phyloP scores from a whole-genome alignment of 2,329 filamentous ascomycete genomes.

The Pseudogymnoascus sp. region DNA sequence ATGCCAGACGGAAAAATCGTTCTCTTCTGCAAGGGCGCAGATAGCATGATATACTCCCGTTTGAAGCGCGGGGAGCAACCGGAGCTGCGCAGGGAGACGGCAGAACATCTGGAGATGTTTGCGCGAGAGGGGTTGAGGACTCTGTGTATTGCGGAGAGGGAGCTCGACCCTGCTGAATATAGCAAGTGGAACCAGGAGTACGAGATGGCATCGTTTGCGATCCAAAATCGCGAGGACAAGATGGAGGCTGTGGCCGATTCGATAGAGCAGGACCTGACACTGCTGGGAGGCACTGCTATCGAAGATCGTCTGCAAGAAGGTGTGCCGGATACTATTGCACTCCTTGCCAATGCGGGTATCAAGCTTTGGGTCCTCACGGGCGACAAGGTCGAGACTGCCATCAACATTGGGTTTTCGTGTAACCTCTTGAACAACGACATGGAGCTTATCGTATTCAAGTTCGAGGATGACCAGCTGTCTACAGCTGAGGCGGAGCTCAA shows the following conservation, averaged over 20 bases:
- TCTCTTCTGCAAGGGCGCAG: constrained; percentile 94
- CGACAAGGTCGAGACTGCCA: constrained; percentile 97
- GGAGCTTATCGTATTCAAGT: constrained; percentile 87
- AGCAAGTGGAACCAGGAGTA: constrained; percentile 77
- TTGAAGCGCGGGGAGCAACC: constrained; percentile 78
- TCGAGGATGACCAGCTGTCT: constrained; percentile 64
- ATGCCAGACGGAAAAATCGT: constrained; percentile 89
- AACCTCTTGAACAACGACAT: constrained; percentile 96
- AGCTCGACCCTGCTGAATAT: constrained; percentile 78
- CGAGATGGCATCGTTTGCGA: constrained; percentile 74
- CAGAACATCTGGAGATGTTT: constrained; percentile 96
- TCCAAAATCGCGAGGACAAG: constrained; percentile 85
- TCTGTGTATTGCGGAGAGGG: constrained; percentile 81
- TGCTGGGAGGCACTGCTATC: constrained; percentile 91
- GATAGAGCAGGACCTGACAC: constrained; percentile 81
- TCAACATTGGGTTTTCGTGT: constrained; percentile 99
- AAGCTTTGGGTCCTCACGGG: constrained; percentile 98
- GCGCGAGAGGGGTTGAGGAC: constrained; percentile 91
- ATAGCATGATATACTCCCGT: constrained; percentile 93
- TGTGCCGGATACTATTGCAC: constrained; percentile 87
- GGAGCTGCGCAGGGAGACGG: constrained; percentile 74
- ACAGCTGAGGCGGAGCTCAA: constrained; percentile 61
- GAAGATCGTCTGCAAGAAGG: constrained; percentile 96
- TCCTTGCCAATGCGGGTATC: constrained; percentile 88
- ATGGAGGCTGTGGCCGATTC: constrained; percentile 80